Conservation (phyloP, 108 stramenopile genomes). For the Cyclotella kingstonii region DNA sequence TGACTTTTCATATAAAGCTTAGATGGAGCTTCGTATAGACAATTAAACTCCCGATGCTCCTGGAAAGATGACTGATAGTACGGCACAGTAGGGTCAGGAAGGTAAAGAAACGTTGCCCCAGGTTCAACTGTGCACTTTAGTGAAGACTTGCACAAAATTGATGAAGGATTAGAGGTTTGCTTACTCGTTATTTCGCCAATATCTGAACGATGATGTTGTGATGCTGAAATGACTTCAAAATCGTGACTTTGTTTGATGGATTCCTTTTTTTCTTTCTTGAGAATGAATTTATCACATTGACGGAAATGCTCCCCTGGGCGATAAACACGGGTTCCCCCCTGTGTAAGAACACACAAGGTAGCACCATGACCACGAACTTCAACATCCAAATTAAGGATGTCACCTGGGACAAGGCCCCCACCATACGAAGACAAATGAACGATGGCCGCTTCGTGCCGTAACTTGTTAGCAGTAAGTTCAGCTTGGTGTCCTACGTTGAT, state of each 20-base stretch:
- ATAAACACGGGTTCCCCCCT: conserved; percentile 72
- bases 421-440: conserved; percentile 72
- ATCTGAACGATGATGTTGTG: no score
- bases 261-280: neutral
- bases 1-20: no score
- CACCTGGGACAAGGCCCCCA: conserved; percentile 77
- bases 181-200: neutral
- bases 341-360: conserved; percentile 62
- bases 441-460: conserved; percentile 49
- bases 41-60: conserved; percentile 28
- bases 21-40: no score
- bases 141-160: conserved; percentile 24
- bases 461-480: neutral
- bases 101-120: conserved; percentile 31
- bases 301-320: conserved; percentile 33
- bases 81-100: conserved; percentile 46
- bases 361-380: conserved; percentile 54
- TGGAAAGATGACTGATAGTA: conserved; percentile 37
- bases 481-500: neutral
- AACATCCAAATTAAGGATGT: conserved; percentile 46
- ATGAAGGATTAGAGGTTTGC: neutral
- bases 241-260: no score
- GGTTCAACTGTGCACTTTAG: conserved; percentile 29
- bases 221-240: no score
- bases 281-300: conserved; percentile 12